These are phyloP conservation scores for Aureobasidium namibiae DNA, from an alignment of 2,329 filamentous ascomycete genomes.

Conservation along the genomic window DNA sequence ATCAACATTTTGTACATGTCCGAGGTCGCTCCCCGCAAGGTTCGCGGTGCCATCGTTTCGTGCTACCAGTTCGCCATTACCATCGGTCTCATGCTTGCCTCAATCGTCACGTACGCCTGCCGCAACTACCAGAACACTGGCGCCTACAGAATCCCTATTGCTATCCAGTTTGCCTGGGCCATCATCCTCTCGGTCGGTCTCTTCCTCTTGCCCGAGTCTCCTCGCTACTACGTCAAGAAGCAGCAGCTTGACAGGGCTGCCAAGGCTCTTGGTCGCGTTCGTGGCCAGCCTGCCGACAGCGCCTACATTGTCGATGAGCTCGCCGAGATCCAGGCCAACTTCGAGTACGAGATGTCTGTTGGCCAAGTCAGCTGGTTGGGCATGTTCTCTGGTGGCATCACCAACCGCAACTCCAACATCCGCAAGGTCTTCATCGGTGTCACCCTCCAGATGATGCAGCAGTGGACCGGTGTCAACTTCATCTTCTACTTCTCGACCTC, in stretches of 20 bases:
- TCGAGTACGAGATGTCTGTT: slow-evolving; percentile 68
- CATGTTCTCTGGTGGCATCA: slow-evolving; percentile 50
- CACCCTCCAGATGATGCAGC: slow-evolving; percentile 42
- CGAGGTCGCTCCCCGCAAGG: slow-evolving; percentile 49
- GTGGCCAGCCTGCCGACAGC: slow-evolving; percentile 65
- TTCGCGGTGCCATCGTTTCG: slow-evolving; percentile 69
- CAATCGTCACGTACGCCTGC: slow-evolving; percentile 66
- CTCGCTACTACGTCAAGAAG: slow-evolving; percentile 77
- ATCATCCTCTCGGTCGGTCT: slow-evolving; percentile 65
- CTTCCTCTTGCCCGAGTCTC: slow-evolving; percentile 71
- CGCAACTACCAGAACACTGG: slow-evolving; percentile 53
- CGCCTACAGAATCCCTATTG: slow-evolving; percentile 74
- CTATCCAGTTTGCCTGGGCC: slow-evolving; percentile 73
- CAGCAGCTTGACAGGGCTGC: slow-evolving; percentile 61
- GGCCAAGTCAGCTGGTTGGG: slow-evolving; percentile 59
- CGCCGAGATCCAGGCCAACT: slow-evolving; percentile 80
- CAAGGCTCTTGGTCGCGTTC: slow-evolving; percentile 56
- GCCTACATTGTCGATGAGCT: slow-evolving; percentile 71
- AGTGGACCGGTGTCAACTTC: slow-evolving; percentile 84
- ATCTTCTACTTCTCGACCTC: slow-evolving; percentile 66
- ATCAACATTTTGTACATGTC: slow-evolving; percentile 42
- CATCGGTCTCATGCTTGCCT: slow-evolving; percentile 67
- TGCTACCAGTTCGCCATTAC: slow-evolving; percentile 81
- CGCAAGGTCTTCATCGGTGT: slow-evolving; percentile 40
- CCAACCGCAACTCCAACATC: slow-evolving; percentile 43